Evolutionary conservation across 2,329 filamentous ascomycete genomes (phyloP).

Genomic region (Talaromyces sp.): DNA sequence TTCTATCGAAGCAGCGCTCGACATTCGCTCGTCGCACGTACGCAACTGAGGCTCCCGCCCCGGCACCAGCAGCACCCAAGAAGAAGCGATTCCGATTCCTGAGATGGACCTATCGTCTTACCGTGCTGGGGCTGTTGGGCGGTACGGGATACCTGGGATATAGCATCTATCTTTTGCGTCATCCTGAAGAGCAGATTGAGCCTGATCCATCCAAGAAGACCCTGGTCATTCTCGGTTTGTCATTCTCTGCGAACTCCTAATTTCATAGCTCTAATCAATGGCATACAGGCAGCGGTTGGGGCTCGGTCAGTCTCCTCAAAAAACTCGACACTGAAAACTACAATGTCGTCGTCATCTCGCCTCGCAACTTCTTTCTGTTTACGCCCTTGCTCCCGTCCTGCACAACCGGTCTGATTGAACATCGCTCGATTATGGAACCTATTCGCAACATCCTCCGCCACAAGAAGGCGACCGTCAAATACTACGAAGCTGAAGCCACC

Average conservation of each 20-base stretch:
- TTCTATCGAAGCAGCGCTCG: background rate
- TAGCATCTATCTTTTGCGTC: slow-evolving; percentile 75
- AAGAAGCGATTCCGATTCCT: slow-evolving; percentile 66
- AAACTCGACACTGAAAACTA: slow-evolving; percentile 99
- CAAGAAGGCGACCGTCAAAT: slow-evolving; percentile 90
- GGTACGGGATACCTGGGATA: slow-evolving; percentile 71
- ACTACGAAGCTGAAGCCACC: slow-evolving; percentile 95
- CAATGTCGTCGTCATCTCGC: slow-evolving; percentile 96
- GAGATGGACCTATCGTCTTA: slow-evolving; percentile 78
- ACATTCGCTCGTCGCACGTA: slow-evolving; percentile 4
- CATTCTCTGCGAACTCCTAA: slow-evolving; percentile 6
- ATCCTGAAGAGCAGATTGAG: slow-evolving; percentile 74
- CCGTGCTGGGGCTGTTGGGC: slow-evolving; percentile 70
- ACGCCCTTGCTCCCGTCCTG: slow-evolving; percentile 95
- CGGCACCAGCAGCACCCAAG: slow-evolving; percentile 43
- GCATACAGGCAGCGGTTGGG: slow-evolving; percentile 83
- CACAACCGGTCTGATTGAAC: slow-evolving; percentile 95
- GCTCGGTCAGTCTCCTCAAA: slow-evolving; percentile 91
- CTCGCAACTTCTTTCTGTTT: slow-evolving; percentile 99
- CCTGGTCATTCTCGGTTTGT: slow-evolving; percentile 82
- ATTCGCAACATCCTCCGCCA: slow-evolving; percentile 92
- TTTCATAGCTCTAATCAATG: background rate
- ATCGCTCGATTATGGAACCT: slow-evolving; percentile 99
- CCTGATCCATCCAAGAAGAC: slow-evolving; percentile 94
- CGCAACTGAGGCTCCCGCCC: slow-evolving; percentile 21